These are phyloP conservation scores for Candida loeiensis DNA, from an alignment of 805 yeast genomes.

Conservation along the genomic window DNA sequence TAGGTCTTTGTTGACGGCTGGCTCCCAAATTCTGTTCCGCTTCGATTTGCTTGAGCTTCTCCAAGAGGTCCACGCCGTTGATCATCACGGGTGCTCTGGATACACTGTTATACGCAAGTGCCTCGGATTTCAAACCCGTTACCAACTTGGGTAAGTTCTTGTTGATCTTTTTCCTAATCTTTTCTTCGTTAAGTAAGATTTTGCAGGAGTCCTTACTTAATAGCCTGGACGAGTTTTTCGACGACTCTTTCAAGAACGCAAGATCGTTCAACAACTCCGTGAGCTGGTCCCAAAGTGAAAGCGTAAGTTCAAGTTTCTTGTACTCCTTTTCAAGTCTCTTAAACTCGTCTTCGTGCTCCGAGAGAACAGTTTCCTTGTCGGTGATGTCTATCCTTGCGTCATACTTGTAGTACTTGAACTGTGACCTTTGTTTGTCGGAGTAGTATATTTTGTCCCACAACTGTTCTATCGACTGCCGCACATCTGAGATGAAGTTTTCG, in stretches of 20 bases:
- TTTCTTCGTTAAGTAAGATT: slow-evolving; percentile 77
- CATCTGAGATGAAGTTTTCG: slow-evolving; percentile 61
- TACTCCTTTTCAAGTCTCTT: slow-evolving; percentile 47
- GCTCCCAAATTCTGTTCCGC: slow-evolving; percentile 9
- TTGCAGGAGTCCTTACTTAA: slow-evolving; percentile 73
- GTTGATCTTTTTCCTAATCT: slow-evolving; percentile 61
- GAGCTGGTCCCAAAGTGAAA: slow-evolving; percentile 54
- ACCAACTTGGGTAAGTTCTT: slow-evolving; percentile 66
- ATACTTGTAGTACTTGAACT: slow-evolving; percentile 42
- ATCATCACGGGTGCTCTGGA: slow-evolving; percentile 29
- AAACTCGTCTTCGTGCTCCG: slow-evolving; percentile 63
- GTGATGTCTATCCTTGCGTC: slow-evolving; percentile 32
- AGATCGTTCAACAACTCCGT: slow-evolving; percentile 59
- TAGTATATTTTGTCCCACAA: slow-evolving; percentile 64
- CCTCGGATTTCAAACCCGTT: slow-evolving; percentile 44
- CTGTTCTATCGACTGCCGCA: slow-evolving; percentile 55
- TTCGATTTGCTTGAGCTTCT: slow-evolving; percentile 34
- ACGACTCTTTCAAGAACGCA: slow-evolving; percentile 57
- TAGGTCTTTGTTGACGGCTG: not conserved
- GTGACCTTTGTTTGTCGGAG: slow-evolving; percentile 46
- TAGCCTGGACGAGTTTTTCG: slow-evolving; percentile 77
- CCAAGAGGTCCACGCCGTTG: slow-evolving; percentile 48
- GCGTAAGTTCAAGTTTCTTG: slow-evolving; percentile 49
- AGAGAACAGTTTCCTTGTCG: slow-evolving; percentile 58
- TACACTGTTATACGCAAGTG: slow-evolving; percentile 46